phyloP scores from a whole-genome alignment of 441 rosid genomes.

The Gossypium davidsonii region DNA sequence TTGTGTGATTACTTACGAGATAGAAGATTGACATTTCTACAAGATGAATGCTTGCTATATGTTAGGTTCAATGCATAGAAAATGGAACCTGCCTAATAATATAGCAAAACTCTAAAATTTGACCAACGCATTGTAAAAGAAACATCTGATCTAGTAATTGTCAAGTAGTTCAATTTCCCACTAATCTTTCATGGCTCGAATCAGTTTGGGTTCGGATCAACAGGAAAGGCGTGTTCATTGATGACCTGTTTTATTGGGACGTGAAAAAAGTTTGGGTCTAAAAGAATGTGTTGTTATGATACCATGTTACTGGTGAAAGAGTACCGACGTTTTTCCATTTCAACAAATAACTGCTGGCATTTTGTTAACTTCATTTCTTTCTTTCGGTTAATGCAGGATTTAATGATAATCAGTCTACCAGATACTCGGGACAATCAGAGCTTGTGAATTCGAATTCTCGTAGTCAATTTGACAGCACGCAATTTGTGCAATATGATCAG shows the following conservation, averaged over 20 bases:
- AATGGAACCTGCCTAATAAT: not conserved
- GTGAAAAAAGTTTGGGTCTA: not conserved
- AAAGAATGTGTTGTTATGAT: not conserved
- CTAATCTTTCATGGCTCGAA: not conserved
- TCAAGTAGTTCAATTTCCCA: not conserved
- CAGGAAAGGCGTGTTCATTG: not conserved
- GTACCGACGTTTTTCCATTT: too few relatives aligned
- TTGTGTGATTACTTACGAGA: not conserved
- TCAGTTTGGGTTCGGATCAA: not conserved
- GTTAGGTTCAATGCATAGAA: not conserved
- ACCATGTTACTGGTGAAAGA: too few relatives aligned
- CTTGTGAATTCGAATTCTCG: conserved; percentile 44
- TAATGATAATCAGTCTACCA: conserved; percentile 39
- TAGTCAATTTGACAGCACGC: conserved; percentile 21
- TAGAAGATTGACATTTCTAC: not conserved
- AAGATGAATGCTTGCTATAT: not conserved
- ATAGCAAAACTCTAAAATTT: not conserved
- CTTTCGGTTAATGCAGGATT: conserved; percentile 40
- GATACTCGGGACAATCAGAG: conserved; percentile 53
- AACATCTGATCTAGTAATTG: not conserved
- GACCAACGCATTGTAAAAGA: not conserved
- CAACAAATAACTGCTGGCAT: not conserved
- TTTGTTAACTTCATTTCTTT: not conserved
- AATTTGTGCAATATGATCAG: conserved; percentile 42
- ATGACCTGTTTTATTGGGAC: not conserved